Conservation (phyloP, 306 rosid genomes). For the Comarum palustre region DNA sequence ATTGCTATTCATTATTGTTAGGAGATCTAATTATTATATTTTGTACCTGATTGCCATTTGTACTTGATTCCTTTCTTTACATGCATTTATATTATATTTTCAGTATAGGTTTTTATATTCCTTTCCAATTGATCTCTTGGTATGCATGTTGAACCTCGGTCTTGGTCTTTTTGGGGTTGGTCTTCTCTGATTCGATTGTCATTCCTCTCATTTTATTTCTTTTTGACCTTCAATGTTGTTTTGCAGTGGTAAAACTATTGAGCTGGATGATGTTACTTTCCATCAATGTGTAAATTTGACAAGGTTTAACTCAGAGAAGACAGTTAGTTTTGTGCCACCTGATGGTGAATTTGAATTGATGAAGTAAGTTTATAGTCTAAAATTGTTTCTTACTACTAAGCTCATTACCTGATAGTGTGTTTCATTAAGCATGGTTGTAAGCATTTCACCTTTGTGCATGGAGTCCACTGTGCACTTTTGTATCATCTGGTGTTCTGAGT, state of each 20-base stretch:
- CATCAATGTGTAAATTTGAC: conserved; percentile 97
- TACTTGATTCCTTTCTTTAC: background rate
- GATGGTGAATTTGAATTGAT: conserved; percentile 95
- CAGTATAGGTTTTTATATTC: background rate
- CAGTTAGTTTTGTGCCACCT: conserved; percentile 96
- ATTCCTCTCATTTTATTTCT: background rate
- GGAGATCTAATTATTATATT: background rate
- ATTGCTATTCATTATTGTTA: background rate
- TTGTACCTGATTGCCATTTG: no score
- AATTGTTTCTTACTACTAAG: conserved; percentile 4
- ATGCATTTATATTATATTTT: background rate
- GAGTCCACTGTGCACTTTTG: background rate
- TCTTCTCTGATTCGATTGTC: background rate
- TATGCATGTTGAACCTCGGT: conserved; percentile 1
- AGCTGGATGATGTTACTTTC: conserved; percentile 93
- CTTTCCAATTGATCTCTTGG: background rate
- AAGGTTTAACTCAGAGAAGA: conserved; percentile 88
- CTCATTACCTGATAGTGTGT: background rate
- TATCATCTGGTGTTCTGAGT: no score
- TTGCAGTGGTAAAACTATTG: conserved; percentile 90
- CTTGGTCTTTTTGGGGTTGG: background rate
- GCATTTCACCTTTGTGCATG: conserved; percentile 1
- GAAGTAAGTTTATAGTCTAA: conserved; percentile 58
- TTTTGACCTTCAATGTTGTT: conserved; percentile 6
- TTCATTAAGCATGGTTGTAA: background rate